Evolutionary conservation across 768 basidiomycete genomes (phyloP), one percentile per base, ranked within the genome.

Genomic region (Calocybe cyanea): DNA sequence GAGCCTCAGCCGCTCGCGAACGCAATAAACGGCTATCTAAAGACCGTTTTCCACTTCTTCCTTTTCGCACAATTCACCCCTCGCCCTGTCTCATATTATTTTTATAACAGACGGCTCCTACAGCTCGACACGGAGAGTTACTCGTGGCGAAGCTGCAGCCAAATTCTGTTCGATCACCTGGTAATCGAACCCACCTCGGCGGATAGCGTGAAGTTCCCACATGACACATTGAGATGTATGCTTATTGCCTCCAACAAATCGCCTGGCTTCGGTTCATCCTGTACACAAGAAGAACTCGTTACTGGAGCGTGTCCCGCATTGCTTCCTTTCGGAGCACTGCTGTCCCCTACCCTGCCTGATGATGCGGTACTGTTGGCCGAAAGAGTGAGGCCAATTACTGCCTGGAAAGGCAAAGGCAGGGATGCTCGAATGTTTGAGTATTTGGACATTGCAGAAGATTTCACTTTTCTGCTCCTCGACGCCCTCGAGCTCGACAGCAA

Each of bases 281-380:
- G 59, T 43, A 67, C 65, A 7, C 66, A 66, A 48, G 64, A 66
- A 45, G 65, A 65, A 35, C 52, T 65, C 10, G 43, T 64, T 17
- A 63, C 63, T 10, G 59, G 55, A n/a, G 57, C 61, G 13, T 66
- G 62, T 41, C 62, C 62, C 8, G 53, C 57, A 5, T 45, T 65
- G 30, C 50, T 66, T 15, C 53, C 57, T 19, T 45, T 64, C 32
- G 62, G 59, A 10, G 64, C 63, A 33, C 46, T 68, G 21, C 28
- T 69, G 23, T 56, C 59, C 4, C 62, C 65, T 24, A 62, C 63
- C 17, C 38, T 64, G 25, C 51, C 61, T 23, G 43, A 61, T 30
- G 49, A 65, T 41, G 63, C 50, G 18, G 57, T 55, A 3, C 36
- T 63, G 10, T 11, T 64, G 14, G 60, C 56, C 41, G 46, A 48